Percentiles rank a stretch among this genome's conserved stretches.
These are phyloP conservation scores for Xerocomellus chrysenteron DNA, from an alignment of 768 basidiomycete genomes.

Conservation along the genomic window DNA sequence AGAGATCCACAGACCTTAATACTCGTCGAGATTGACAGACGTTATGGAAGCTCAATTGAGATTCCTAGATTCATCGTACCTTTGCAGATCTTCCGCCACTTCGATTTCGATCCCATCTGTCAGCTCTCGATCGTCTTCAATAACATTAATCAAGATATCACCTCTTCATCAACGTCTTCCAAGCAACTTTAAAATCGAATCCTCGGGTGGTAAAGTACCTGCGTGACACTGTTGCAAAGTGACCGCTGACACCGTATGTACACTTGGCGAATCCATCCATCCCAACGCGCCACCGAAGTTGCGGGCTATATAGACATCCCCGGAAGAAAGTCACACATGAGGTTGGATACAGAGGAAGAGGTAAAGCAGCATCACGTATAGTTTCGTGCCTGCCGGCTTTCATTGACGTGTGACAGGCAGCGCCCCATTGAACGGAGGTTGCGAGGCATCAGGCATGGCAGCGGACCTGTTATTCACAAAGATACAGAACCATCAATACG, in stretches of 20 bases:
- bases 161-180: slow-evolving; percentile 11
- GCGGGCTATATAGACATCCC: slow-evolving; percentile 17
- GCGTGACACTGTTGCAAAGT: slow-evolving; percentile 4
- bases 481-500: slow-evolving; percentile 24
- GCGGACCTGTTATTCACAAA: slow-evolving; percentile 28
- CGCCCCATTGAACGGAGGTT: slow-evolving; percentile 6
- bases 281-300: slow-evolving; percentile 15
- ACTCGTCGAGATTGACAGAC: slow-evolving; percentile 24
- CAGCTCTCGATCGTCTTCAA: slow-evolving; percentile 12
- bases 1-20: slow-evolving; percentile 22
- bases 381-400: slow-evolving; percentile 14
- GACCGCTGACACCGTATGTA: slow-evolving; percentile 10
- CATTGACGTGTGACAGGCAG: slow-evolving; percentile 15
- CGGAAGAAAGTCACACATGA: slow-evolving; percentile 21
- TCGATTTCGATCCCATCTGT: slow-evolving; percentile 21
- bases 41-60: slow-evolving; percentile 13
- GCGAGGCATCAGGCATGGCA: slow-evolving; percentile 11
- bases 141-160: slow-evolving; percentile 20
- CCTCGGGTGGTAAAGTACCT: slow-evolving; percentile 1
- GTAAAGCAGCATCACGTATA: slow-evolving; percentile 25
- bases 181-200: slow-evolving; percentile 23
- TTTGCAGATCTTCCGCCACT: slow-evolving; percentile 20
- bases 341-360: slow-evolving; percentile 20
- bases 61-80: slow-evolving; percentile 22
- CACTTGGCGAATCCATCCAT: slow-evolving; percentile 14